Conservation (phyloP, 805 yeast genomes). For the Starmerella davenportii region DNA sequence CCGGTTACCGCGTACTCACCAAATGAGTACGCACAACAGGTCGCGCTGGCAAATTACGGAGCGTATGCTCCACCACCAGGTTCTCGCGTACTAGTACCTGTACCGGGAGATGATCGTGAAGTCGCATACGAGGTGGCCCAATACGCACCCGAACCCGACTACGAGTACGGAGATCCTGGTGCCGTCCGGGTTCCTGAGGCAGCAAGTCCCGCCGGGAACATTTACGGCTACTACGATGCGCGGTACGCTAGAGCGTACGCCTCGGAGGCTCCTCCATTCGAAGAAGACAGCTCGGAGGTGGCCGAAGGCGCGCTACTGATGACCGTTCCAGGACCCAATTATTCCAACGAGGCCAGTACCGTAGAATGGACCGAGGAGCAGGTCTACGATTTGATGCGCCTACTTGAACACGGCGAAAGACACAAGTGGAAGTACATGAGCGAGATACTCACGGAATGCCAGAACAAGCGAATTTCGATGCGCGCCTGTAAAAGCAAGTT, state of each 20-base stretch:
- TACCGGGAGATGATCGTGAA: not conserved
- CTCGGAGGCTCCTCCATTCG: not conserved
- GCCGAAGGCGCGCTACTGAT: constrained; percentile 5
- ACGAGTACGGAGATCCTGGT: not conserved
- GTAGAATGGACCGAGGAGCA: constrained; percentile 29
- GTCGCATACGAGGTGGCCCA: not conserved
- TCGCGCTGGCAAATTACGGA: not conserved
- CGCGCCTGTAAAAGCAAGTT: constrained; percentile 39
- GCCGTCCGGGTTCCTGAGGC: not conserved
- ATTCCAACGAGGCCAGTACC: constrained; percentile 4
- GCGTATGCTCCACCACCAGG: not conserved
- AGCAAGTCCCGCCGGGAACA: not conserved
- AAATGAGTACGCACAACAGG: not conserved
- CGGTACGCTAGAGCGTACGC: not conserved
- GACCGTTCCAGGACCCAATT: constrained; percentile 11
- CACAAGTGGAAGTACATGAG: constrained; percentile 45
- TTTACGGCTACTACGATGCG: not conserved
- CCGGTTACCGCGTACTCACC: not conserved
- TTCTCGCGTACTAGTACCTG: not conserved
- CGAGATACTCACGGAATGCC: constrained; percentile 19
- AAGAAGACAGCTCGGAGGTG: not conserved
- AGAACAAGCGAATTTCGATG: constrained; percentile 30
- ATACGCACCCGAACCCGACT: not conserved
- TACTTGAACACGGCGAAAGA: constrained; percentile 36
- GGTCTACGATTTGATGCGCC: constrained; percentile 29